Evolutionary conservation across 257 asterid species (phyloP), one percentile per base, ranked within the genome.

Genomic region (Fraxinus americana): DNA sequence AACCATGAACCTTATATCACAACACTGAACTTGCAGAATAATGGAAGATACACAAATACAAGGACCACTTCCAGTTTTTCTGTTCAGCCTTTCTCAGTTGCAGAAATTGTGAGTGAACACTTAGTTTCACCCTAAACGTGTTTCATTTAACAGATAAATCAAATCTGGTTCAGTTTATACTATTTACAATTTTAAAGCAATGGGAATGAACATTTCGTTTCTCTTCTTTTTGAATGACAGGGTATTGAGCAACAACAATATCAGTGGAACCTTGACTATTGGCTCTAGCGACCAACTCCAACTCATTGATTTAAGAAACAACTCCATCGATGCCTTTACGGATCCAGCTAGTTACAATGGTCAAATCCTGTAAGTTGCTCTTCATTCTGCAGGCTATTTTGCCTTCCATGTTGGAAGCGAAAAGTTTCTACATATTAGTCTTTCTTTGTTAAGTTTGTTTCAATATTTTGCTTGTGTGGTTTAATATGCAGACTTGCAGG

Each of bases 41-140:
- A 84, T 94, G 98, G 97, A 92, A 34, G 77, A 78, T 38, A 85
- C 93, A 57, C 70, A 14, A 70, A 83, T 94, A 39, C 76, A 41
- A 78, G 98, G 98, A 76, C 67, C 78, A 73, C 83, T 92, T 82
- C 94, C 97, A 30, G 78, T 19, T 27, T 68, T 84, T 27, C 67
- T 94, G 76, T 94, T 94, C 79, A 77, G 86, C 79, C 91, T 87
- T 77, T 35, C 52, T 78, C 94, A 89, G 81, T 74, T 94, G 90
- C 97, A 94, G 79, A 88, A 88, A 78, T 92, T 94, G 98, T 94
- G 77, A 88, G 92, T 81, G 54, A 74, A 32, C 41, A 61, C 34
- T 32, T 17, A 11, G 57, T 63, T 23, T 48, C 59, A 76, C 30
- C 23, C 59, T 45, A 10, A 13, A 8, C 75, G 23, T 73, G 35